Percentiles rank a stretch among this genome's conserved stretches.
Evolutionary conservation across 257 asterid genomes (phyloP).

Genomic region (Paulownia fortunei): DNA sequence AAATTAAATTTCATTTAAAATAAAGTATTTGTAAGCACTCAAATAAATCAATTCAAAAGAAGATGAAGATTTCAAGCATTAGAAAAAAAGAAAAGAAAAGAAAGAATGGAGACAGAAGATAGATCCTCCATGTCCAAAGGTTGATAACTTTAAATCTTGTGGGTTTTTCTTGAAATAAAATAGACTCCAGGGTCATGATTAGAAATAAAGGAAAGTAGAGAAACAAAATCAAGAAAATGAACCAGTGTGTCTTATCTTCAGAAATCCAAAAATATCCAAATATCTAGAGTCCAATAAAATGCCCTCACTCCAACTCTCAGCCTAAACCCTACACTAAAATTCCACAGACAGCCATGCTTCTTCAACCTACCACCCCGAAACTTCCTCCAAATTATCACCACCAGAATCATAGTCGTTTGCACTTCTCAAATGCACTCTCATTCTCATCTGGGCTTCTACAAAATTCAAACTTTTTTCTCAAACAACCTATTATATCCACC

Average conservation of each 20-base stretch:
- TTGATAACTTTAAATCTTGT: not conserved
- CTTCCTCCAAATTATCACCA: constrained; percentile 43
- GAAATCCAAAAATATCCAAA: constrained; percentile 8
- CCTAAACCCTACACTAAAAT: constrained; percentile 46
- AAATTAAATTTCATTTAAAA: too few relatives aligned
- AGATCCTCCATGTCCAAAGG: not conserved
- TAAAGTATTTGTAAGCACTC: too few relatives aligned
- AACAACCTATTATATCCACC: constrained; percentile 40
- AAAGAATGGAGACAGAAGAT: not conserved
- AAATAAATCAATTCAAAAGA: not conserved
- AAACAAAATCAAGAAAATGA: constrained; percentile 16
- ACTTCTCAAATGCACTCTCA: constrained; percentile 46
- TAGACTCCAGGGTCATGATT: constrained; percentile 16
- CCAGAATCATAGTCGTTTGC: constrained; percentile 27
- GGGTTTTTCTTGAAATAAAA: constrained; percentile 17
- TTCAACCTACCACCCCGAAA: constrained; percentile 57
- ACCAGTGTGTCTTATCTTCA: constrained; percentile 28
- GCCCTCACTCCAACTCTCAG: not conserved
- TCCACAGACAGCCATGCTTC: constrained; percentile 56
- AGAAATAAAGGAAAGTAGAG: constrained; percentile 7
- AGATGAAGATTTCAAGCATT: too few relatives aligned
- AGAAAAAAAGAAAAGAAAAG: not conserved
- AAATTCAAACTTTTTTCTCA: constrained; percentile 39
- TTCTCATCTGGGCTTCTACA: constrained; percentile 57
- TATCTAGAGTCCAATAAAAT: not conserved